Evolutionary conservation across 2,329 filamentous ascomycete genomes (phyloP).

Genomic region (Trichoderma guizhouense): DNA sequence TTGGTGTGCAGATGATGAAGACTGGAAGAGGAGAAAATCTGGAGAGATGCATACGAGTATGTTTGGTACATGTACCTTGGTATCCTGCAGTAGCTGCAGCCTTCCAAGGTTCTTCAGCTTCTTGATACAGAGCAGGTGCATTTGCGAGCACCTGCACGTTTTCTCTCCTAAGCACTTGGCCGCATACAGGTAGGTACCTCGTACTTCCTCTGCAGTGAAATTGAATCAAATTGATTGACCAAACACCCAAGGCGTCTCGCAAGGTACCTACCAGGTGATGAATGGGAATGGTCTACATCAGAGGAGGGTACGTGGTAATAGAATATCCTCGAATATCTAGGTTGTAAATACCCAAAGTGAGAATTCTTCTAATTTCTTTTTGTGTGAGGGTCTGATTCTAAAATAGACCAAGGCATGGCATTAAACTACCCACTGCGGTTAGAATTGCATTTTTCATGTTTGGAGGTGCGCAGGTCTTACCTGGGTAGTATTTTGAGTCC

Average conservation of each 20-base stretch:
- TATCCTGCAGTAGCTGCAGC: not conserved
- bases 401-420: not conserved
- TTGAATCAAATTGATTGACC: not conserved
- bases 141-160: not conserved
- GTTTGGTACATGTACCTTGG: not conserved
- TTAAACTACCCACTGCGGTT: not conserved
- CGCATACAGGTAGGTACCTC: not conserved
- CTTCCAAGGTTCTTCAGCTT: not conserved
- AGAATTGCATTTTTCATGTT: not conserved
- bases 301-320: not conserved
- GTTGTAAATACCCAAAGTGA: not conserved
- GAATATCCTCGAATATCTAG: not conserved
- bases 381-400: not conserved
- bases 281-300: not conserved
- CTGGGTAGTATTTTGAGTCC: not conserved
- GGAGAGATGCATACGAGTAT: not conserved
- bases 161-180: not conserved
- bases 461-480: not conserved
- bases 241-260: not conserved
- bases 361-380: not conserved
- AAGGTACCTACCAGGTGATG: too few species aligned
- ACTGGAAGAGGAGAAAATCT: not conserved
- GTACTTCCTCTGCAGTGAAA: not conserved
- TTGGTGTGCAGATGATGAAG: constrained; percentile 6
- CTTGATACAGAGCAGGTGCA: not conserved